Evolutionary conservation across 2,329 filamentous ascomycete species (phyloP).

Genomic region (Ceratocystis ficicola): DNA sequence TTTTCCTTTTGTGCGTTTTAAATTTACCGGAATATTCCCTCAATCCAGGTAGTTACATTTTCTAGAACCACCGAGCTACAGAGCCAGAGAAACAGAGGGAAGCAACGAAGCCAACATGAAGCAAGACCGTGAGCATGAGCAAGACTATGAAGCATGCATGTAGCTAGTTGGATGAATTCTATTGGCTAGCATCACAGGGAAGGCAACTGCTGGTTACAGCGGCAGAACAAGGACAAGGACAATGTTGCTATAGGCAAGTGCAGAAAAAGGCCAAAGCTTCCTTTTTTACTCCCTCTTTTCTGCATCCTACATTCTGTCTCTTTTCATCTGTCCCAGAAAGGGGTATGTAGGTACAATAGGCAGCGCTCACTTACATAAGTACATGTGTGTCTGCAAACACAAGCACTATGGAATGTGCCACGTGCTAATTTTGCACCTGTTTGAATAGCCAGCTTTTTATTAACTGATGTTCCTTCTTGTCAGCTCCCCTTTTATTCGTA

Average conservation of each 20-base stretch:
- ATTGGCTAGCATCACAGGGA: not conserved
- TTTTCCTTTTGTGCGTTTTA: not conserved
- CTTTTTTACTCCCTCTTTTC: not conserved
- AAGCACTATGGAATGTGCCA: not conserved
- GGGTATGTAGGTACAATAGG: not conserved
- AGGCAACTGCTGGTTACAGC: slow-evolving; percentile 2
- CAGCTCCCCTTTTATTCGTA: too few species aligned
- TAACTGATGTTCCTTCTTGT: too few species aligned
- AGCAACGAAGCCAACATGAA: not conserved
- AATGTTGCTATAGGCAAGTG: not conserved
- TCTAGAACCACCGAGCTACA: not conserved
- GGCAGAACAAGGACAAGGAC: too few species aligned
- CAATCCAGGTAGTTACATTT: not conserved
- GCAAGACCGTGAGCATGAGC: not conserved
- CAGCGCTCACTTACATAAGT: not conserved
- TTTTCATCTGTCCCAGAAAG: not conserved
- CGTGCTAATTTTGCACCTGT: not conserved
- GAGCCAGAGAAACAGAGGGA: not conserved
- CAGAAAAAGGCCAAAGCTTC: slow-evolving; percentile 8
- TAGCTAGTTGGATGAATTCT: not conserved
- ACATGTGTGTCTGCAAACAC: not conserved
- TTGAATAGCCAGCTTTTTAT: not conserved
- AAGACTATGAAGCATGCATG: not conserved
- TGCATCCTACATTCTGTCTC: not conserved
- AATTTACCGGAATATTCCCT: not conserved